Conservation (phyloP, 495 filamentous ascomycete genomes). For the Schizothecium vesticola region DNA sequence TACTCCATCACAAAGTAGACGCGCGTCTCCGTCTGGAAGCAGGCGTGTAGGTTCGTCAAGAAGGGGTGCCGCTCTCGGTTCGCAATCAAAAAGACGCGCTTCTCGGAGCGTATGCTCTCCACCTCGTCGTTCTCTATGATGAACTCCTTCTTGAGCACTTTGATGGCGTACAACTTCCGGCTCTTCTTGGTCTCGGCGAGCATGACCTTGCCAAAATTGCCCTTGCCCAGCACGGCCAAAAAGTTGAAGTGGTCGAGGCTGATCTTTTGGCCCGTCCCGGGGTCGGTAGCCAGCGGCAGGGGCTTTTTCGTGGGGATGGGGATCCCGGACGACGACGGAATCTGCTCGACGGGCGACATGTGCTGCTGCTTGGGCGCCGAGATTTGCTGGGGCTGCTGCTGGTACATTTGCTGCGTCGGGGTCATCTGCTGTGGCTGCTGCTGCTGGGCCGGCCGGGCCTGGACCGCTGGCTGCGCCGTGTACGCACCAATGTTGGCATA, state of each 20-base stretch:
- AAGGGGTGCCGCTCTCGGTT: conserved; percentile 98
- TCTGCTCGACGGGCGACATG: conserved; percentile 24
- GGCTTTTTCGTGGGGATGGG: conserved; percentile 43
- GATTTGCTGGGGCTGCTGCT: conserved; percentile 18
- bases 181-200: conserved; percentile 91
- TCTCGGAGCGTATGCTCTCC: conserved; percentile 97
- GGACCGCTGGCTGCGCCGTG: conserved; percentile 37
- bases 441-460: conserved; percentile 27
- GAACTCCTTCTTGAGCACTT: conserved; percentile 99
- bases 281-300: conserved; percentile 54
- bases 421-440: conserved; percentile 11
- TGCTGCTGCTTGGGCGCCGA: conserved; percentile 36
- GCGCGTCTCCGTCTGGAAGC: conserved; percentile 98
- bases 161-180: conserved; percentile 94
- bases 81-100: conserved; percentile 92
- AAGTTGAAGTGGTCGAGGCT: conserved; percentile 99
- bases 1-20: conserved; percentile 99
- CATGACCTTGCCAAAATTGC: conserved; percentile 99
- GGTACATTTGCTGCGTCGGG: conserved; percentile 36
- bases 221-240: conserved; percentile 95
- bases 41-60: conserved; percentile 90
- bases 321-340: conserved; percentile 27
- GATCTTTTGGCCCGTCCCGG: conserved; percentile 70
- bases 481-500: conserved; percentile 59
- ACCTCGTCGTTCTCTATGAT: conserved; percentile 99